Conservation (phyloP, 2,329 filamentous ascomycete genomes). For the Cyanodermella asteris region DNA sequence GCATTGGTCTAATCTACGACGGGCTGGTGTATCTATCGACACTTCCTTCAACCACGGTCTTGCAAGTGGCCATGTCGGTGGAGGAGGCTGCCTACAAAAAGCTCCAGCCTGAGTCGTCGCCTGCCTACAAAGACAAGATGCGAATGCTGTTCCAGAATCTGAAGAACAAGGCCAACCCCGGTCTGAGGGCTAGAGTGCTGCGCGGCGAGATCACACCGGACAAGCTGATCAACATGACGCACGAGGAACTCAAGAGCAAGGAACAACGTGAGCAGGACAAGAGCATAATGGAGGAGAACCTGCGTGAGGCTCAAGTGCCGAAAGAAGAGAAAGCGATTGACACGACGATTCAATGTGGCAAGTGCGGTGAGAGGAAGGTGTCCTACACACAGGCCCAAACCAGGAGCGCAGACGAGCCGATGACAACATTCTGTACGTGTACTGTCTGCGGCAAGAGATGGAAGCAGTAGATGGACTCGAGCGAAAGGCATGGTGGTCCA, state of each 20-base stretch:
- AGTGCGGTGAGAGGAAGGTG: slow-evolving; percentile 84
- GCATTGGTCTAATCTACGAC: slow-evolving; percentile 82
- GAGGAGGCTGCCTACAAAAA: slow-evolving; percentile 54
- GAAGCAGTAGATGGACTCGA: too few relatives aligned
- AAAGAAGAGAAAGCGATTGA: slow-evolving; percentile 81
- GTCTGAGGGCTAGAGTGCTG: slow-evolving; percentile 56
- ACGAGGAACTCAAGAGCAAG: slow-evolving; percentile 76
- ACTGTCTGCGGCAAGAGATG: too few relatives aligned
- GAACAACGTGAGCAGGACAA: slow-evolving; percentile 57
- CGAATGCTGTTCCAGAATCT: slow-evolving; percentile 86
- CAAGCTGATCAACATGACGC: slow-evolving; percentile 65
- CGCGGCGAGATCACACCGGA: slow-evolving; percentile 48
- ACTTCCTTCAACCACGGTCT: slow-evolving; percentile 38
- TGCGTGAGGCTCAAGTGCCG: slow-evolving; percentile 90
- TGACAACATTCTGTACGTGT: slow-evolving; percentile 35
- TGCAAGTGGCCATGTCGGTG: slow-evolving; percentile 44
- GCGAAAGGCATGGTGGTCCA: too few relatives aligned
- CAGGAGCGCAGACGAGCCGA: slow-evolving; percentile 56
- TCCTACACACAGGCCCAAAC: slow-evolving; percentile 95
- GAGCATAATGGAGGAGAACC: slow-evolving; percentile 70
- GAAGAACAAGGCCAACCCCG: slow-evolving; percentile 72
- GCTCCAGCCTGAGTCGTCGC: slow-evolving; percentile 46
- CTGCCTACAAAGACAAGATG: slow-evolving; percentile 69
- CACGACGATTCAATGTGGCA: slow-evolving; percentile 68
- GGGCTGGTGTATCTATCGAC: slow-evolving; percentile 54